Base-by-base conservation (phyloP, 2,329 filamentous ascomycete species). In the Aspergillus ochraceus region DNA sequence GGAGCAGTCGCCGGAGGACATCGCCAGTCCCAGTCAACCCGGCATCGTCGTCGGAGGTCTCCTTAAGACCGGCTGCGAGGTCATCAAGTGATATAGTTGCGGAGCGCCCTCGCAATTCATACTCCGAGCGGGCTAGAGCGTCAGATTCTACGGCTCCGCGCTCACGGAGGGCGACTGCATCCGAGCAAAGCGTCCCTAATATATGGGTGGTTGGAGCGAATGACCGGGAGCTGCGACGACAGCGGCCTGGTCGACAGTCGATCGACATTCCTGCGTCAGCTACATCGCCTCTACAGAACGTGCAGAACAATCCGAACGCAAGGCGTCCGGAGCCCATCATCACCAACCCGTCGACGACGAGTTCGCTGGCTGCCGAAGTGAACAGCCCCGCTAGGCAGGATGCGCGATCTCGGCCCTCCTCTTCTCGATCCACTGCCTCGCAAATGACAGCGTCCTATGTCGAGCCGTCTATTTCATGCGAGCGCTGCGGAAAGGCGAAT, bases 391-490 rank as follows among this genome's bases (percentile, higher is more conserved):
- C 62, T 52, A 55, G 63, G 30, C 60, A 59, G 24, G 68, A 68
- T 17, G 57, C 67, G 53, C 64, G 70, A n/a, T 68, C 69, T n/a
- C 64, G 75, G 50, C 67, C 73, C 22, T 68, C 70, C 20, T 70
- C 72, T 6, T 71, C 74, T 6, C 66, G 72, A 56, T 68, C 70
- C 17, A 71, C 72, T 46, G 64, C 57, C 20, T 61, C 63, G 2
- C 56, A 66, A 39, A 51, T 68, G 6, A 60, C 60, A 14, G 47
- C 67, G 2, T 76, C 86, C 1, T 91, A 85, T 63, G 74, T 80
- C 1, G 91, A 96, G 69, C 91, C 92, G 0, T 86, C 86, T 1
- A 85, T 96, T 54, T 82, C 81, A 9, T 97, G 94, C 72, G 84
- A 87, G 42, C 81, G 85, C 10, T 98, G 94, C 72, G 78, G 81